phyloP scores from a whole-genome alignment of 306 rosid species.

The Prunus fruticosa region DNA sequence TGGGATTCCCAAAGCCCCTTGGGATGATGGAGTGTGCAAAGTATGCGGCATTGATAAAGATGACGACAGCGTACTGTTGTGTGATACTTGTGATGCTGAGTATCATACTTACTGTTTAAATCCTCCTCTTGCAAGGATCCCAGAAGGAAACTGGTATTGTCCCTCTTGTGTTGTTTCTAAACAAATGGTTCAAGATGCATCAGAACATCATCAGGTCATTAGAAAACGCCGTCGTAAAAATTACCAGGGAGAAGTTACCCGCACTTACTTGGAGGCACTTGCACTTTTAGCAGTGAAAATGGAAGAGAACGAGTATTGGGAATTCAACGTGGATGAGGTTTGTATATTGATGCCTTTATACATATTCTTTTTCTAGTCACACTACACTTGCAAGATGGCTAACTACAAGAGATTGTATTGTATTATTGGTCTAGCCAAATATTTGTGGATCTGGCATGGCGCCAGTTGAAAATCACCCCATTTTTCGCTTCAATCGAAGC shows the following conservation, averaged over 20 bases:
- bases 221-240: constrained; percentile 54
- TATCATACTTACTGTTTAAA: constrained; percentile 97
- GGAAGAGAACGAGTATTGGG: constrained; percentile 98
- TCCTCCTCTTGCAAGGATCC: constrained; percentile 99
- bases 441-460: too few species aligned
- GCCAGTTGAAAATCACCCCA: background rate
- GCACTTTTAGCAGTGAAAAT: constrained; percentile 55
- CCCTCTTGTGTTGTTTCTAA: constrained; percentile 85
- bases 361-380: constrained; percentile 20
- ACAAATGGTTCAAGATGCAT: constrained; percentile 48
- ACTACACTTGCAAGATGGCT: background rate
- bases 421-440: too few species aligned
- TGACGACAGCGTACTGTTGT: constrained; percentile 92
- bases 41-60: constrained; percentile 98
- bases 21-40: constrained; percentile 99
- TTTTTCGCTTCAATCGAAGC: background rate
- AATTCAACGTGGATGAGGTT: constrained; percentile 69
- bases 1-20: constrained; percentile 94
- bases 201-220: constrained; percentile 32
- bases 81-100: constrained; percentile 98
- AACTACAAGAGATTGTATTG: background rate
- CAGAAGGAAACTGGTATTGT: constrained; percentile 99
- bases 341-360: constrained; percentile 28
- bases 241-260: constrained; percentile 65
- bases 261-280: constrained; percentile 67